Percentiles rank a stretch among this genome's conserved stretches.
Conservation (phyloP, 1,284 basidiomycete species). For the Fereydounia khargensis region DNA sequence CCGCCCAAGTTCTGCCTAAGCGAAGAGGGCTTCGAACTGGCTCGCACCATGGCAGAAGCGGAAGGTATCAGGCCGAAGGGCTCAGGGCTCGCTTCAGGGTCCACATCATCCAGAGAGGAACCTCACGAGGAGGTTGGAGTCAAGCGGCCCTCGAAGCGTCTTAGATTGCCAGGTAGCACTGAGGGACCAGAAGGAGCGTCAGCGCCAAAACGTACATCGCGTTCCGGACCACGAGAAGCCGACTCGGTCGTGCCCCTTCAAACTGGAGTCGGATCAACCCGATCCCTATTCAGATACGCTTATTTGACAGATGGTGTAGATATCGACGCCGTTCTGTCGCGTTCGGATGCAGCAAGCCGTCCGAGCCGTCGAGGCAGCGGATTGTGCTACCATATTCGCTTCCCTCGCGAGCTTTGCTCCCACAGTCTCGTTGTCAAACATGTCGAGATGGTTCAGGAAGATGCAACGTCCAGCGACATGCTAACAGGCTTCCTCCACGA, state of each 20-base stretch:
- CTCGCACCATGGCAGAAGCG: slow-evolving; percentile 27
- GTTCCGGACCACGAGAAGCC: too few species aligned
- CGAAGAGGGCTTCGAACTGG: slow-evolving; percentile 43
- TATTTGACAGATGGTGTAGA: not conserved
- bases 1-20: slow-evolving; percentile 49
- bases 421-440: not conserved
- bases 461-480: not conserved
- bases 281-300: not conserved
- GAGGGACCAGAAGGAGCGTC: too few species aligned
- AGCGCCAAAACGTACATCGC: too few species aligned
- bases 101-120: too few species aligned
- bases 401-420: not conserved
- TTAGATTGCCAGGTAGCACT: not conserved
- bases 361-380: not conserved
- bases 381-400: not conserved
- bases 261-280: too few species aligned
- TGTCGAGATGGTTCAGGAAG: not conserved
- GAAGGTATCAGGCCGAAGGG: too few species aligned
- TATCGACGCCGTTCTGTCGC: not conserved
- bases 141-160: slow-evolving; percentile 1
- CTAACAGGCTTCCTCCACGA: not conserved
- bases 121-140: slow-evolving; percentile 16
- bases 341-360: not conserved
- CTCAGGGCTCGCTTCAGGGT: too few species aligned
- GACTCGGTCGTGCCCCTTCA: too few species aligned